phyloP scores from a whole-genome alignment of 345 rosid genomes.

The Linum lewisii region DNA sequence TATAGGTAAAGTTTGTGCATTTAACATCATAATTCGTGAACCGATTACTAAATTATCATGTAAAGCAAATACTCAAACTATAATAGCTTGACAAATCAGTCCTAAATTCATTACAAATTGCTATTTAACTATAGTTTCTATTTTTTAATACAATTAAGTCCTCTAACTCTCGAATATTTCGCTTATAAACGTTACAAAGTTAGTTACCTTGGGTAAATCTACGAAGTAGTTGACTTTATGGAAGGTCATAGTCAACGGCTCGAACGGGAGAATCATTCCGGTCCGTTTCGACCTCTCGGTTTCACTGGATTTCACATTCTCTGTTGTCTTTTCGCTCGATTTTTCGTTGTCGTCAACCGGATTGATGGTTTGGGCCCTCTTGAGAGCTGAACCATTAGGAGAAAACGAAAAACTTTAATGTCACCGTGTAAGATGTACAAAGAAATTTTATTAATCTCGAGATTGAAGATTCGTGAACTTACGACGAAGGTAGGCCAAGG shows the following conservation, averaged over 20 bases:
- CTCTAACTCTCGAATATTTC: too few relatives aligned
- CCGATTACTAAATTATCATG: not conserved
- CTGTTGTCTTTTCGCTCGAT: slow-evolving; percentile 32
- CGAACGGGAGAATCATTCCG: slow-evolving; percentile 50
- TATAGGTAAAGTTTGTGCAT: not conserved
- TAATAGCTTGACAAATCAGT: too few relatives aligned
- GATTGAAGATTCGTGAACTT: slow-evolving; percentile 16
- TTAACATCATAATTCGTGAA: not conserved
- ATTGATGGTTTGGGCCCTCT: slow-evolving; percentile 54
- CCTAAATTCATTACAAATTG: too few relatives aligned
- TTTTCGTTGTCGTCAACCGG: slow-evolving; percentile 24
- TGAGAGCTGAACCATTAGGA: slow-evolving; percentile 47
- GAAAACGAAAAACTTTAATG: too few relatives aligned
- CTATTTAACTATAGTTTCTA: too few relatives aligned
- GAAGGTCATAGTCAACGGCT: slow-evolving; percentile 46
- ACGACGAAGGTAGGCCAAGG: slow-evolving; percentile 62
- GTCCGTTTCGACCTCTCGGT: not conserved
- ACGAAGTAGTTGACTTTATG: slow-evolving; percentile 48
- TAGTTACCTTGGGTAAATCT: slow-evolving; percentile 52
- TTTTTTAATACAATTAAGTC: too few relatives aligned
- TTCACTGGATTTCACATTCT: slow-evolving; percentile 21
- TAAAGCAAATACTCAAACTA: slow-evolving; percentile 18
- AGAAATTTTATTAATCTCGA: not conserved
- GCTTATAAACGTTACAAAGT: not conserved
- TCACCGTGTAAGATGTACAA: too few relatives aligned